phyloP scores from a whole-genome alignment of 345 rosid species.

The Passiflora organensis region DNA sequence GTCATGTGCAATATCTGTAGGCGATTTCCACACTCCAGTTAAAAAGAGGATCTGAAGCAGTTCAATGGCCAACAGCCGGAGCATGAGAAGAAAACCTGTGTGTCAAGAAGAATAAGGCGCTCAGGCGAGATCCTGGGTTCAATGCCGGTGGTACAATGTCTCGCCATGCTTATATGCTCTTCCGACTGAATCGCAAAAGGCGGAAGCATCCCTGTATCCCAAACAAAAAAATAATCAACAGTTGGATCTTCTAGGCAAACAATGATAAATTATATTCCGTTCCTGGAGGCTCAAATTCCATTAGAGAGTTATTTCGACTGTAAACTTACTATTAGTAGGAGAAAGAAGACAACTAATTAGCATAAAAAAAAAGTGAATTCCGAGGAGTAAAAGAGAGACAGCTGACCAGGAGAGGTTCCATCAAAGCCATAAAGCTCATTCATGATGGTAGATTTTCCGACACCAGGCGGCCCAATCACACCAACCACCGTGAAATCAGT shows the following conservation, averaged over 20 bases:
- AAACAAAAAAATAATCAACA: not conserved
- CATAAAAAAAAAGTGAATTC: not conserved
- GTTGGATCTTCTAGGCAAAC: no score
- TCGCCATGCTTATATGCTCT: conserved; percentile 57
- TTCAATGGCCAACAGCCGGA: no score
- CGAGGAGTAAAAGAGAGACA: not conserved
- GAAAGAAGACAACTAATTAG: not conserved
- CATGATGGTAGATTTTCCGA: conserved; percentile 75
- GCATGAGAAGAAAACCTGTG: conserved; percentile 50
- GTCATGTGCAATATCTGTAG: no score
- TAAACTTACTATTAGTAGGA: no score
- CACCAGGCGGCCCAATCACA: conserved; percentile 73
- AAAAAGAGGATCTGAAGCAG: no score
- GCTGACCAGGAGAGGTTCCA: conserved; percentile 59
- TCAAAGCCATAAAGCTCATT: conserved; percentile 77
- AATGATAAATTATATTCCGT: no score
- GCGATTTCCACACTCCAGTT: no score
- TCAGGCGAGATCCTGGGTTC: conserved; percentile 79
- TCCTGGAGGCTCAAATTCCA: no score
- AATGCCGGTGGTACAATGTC: conserved; percentile 67
- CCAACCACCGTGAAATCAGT: conserved; percentile 80
- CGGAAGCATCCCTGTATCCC: conserved; percentile 62
- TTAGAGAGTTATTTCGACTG: no score
- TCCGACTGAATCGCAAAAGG: conserved; percentile 61
- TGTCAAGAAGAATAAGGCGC: conserved; percentile 73